Conservation (phyloP, 2,329 filamentous ascomycete genomes). For the Paecilomyces niveus region DNA sequence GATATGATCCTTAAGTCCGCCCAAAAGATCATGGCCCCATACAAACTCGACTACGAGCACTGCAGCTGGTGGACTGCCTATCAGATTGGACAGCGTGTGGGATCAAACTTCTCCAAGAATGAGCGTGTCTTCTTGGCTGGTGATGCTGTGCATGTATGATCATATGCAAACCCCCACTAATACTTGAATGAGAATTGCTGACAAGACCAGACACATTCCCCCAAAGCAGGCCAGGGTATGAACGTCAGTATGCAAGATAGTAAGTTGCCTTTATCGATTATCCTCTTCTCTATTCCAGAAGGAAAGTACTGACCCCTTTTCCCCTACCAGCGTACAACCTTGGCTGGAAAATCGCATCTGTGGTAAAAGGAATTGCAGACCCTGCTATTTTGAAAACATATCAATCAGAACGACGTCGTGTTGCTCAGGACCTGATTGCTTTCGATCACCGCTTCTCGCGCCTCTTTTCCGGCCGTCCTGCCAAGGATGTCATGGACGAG, state of each 20-base stretch:
- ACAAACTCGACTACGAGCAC: slow-evolving; percentile 57
- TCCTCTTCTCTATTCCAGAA: background rate
- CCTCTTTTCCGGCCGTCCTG: slow-evolving; percentile 52
- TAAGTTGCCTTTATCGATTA: slow-evolving; percentile 3
- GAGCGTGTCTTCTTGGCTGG: slow-evolving; percentile 63
- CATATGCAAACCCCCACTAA: slow-evolving; percentile 40
- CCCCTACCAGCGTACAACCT: slow-evolving; percentile 42
- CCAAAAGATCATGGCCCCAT: slow-evolving; percentile 59
- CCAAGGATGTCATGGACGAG: slow-evolving; percentile 53
- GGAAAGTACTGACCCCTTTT: background rate
- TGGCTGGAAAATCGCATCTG: slow-evolving; percentile 50
- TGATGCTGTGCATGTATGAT: slow-evolving; percentile 52
- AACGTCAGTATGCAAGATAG: slow-evolving; percentile 53
- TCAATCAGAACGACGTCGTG: slow-evolving; percentile 46
- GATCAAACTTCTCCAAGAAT: slow-evolving; percentile 48
- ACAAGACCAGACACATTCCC: slow-evolving; percentile 1
- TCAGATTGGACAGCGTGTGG: slow-evolving; percentile 60
- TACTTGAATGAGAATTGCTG: slow-evolving; percentile 53
- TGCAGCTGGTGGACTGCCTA: slow-evolving; percentile 64
- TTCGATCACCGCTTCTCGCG: slow-evolving; percentile 54
- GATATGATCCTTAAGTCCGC: slow-evolving; percentile 57
- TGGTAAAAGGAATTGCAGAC: slow-evolving; percentile 37
- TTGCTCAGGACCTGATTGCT: slow-evolving; percentile 60
- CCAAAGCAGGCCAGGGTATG: slow-evolving; percentile 3
- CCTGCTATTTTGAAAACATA: slow-evolving; percentile 45